These are phyloP conservation scores for Daldinia eschscholtzii DNA, from an alignment of 2,329 filamentous ascomycete genomes.

Conservation along the genomic window DNA sequence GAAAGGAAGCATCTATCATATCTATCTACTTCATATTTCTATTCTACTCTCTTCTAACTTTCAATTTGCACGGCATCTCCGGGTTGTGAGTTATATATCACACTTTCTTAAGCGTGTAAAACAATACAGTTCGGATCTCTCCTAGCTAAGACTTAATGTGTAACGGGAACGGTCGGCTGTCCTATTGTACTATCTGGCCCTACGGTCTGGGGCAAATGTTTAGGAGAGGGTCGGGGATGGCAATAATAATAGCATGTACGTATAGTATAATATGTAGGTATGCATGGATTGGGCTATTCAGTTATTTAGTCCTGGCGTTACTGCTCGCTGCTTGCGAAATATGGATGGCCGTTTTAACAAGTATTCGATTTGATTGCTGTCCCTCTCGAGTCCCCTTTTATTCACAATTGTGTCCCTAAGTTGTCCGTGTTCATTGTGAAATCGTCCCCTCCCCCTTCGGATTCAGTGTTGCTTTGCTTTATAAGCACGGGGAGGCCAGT, in stretches of 20 bases:
- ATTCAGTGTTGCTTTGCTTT: not conserved
- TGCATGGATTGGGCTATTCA: not conserved
- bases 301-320: conserved; percentile 2
- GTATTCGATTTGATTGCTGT: not conserved
- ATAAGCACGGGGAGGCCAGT: not conserved
- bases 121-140: conserved; percentile 13
- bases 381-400: not conserved
- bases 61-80: not conserved
- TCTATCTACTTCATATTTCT: conserved; percentile 18
- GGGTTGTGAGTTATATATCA: not conserved
- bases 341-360: not conserved
- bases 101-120: conserved; percentile 16
- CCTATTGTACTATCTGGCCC: not conserved
- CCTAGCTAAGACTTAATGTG: conserved; percentile 29
- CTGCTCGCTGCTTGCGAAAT: not conserved
- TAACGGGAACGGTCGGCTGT: conserved; percentile 17
- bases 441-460: not conserved
- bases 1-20: conserved; percentile 38
- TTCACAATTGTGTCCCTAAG: not conserved
- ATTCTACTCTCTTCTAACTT: not conserved
- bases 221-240: conserved; percentile 5
- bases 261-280: not conserved
- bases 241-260: conserved; percentile 9
- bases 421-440: not conserved
- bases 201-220: not conserved